phyloP scores from a whole-genome alignment of 331 rosid species.

The Saraca asoca region DNA sequence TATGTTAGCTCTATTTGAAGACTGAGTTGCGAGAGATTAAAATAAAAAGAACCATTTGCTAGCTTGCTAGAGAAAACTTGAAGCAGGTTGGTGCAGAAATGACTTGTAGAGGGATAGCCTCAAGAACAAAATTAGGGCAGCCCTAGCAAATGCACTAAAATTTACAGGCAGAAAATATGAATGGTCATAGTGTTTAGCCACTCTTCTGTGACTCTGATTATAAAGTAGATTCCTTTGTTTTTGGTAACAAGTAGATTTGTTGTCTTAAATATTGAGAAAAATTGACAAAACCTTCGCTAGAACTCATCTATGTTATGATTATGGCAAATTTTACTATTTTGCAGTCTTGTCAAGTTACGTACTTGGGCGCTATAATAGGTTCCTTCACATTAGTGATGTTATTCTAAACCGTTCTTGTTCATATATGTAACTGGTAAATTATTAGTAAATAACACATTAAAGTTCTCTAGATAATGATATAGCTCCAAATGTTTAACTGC shows the following conservation, averaged over 20 bases:
- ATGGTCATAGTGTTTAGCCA: neutral
- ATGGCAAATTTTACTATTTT: neutral
- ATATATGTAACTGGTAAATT: neutral
- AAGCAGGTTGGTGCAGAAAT: too few relatives aligned
- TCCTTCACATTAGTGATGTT: neutral
- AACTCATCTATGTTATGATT: too few relatives aligned
- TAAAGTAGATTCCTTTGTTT: too few relatives aligned
- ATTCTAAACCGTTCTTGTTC: neutral
- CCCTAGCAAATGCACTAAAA: neutral
- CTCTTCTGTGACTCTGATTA: too few relatives aligned
- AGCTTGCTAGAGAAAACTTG: too few relatives aligned
- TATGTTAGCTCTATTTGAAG: conserved; percentile 14
- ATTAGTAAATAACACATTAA: neutral
- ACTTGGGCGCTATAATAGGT: neutral
- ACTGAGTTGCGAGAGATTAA: neutral
- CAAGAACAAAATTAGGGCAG: neutral
- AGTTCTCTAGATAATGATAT: neutral
- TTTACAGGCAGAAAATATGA: neutral
- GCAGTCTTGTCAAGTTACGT: neutral
- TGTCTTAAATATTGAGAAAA: neutral
- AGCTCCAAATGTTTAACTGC: conserved; percentile 16
- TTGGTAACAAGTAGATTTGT: neutral
- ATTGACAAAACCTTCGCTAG: neutral
- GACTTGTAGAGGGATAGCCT: too few relatives aligned
- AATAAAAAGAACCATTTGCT: too few relatives aligned